phyloP scores from a whole-genome alignment of 768 basidiomycete genomes.

The Pulveroboletus sp. region DNA sequence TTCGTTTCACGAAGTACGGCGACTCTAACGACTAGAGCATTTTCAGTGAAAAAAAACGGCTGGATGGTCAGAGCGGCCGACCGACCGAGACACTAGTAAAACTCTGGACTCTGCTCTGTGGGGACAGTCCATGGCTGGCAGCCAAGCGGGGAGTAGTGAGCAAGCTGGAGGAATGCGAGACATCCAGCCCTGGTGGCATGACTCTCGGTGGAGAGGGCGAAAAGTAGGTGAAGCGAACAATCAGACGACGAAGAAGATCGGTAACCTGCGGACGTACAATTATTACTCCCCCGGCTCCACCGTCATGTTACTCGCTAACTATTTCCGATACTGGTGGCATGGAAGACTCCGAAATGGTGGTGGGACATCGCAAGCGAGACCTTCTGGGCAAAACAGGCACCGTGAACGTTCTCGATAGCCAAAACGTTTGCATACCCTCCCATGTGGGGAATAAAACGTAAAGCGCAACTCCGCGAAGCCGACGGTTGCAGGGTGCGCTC shows the following conservation, averaged over 20 bases:
- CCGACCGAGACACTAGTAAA: constrained; percentile 25
- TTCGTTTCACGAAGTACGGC: constrained; percentile 40
- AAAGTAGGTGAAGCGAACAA: background rate
- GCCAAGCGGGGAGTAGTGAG: constrained; percentile 4
- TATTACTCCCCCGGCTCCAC: constrained; percentile 5
- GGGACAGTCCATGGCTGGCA: constrained; percentile 7
- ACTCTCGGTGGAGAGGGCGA: background rate
- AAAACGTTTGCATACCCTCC: too few relatives aligned
- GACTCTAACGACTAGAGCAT: constrained; percentile 22
- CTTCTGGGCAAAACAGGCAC: too few relatives aligned
- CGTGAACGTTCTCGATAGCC: too few relatives aligned
- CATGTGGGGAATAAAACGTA: too few relatives aligned
- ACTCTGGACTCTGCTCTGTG: constrained; percentile 22
- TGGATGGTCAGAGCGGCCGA: background rate
- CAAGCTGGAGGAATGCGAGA: constrained; percentile 9
- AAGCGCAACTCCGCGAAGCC: background rate
- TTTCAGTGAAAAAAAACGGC: background rate
- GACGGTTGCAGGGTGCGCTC: constrained; percentile 9
- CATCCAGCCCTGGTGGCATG: constrained; percentile 14
- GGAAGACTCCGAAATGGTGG: background rate
- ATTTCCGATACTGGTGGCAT: constrained; percentile 6
- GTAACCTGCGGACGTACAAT: background rate
- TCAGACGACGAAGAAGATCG: too few relatives aligned
- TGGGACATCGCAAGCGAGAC: background rate
- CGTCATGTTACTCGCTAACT: background rate